These are phyloP conservation scores for Silene noctiflora DNA, from an alignment of 179 eudicot species.

Conservation along the genomic window DNA sequence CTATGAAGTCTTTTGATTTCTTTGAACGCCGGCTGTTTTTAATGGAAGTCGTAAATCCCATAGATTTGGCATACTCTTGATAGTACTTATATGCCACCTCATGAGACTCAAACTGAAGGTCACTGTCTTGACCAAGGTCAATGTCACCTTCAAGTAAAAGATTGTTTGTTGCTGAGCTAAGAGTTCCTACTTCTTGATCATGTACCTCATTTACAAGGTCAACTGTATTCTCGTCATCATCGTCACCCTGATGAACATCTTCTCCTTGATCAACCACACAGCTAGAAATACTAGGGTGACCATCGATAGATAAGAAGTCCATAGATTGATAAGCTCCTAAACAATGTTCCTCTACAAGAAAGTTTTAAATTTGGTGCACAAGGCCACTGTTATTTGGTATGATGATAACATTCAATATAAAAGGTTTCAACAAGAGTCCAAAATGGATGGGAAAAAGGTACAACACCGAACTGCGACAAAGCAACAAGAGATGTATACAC, in stretches of 20 bases:
- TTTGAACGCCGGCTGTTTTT: constrained; percentile 73
- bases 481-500: background rate
- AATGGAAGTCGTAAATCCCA: constrained; percentile 70
- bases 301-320: constrained; percentile 20
- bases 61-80: constrained; percentile 70
- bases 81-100: constrained; percentile 62
- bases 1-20: constrained; percentile 65
- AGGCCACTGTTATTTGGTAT: background rate
- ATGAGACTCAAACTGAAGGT: constrained; percentile 61
- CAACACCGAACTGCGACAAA: background rate
- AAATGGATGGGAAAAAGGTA: background rate
- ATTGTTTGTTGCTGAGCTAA: constrained; percentile 14
- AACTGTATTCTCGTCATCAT: constrained; percentile 10
- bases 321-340: constrained; percentile 4
- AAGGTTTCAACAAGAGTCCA: background rate
- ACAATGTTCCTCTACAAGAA: constrained; percentile 11
- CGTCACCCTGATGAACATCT: constrained; percentile 27
- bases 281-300: constrained; percentile 18
- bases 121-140: constrained; percentile 48
- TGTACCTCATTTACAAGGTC: constrained; percentile 19
- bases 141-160: constrained; percentile 42
- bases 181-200: constrained; percentile 24
- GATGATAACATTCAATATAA: background rate
- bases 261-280: constrained; percentile 25
- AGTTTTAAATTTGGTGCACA: background rate